These are phyloP conservation scores for Lactifluus hygrophoroides DNA, from an alignment of 768 basidiomycete genomes.

Conservation along the genomic window DNA sequence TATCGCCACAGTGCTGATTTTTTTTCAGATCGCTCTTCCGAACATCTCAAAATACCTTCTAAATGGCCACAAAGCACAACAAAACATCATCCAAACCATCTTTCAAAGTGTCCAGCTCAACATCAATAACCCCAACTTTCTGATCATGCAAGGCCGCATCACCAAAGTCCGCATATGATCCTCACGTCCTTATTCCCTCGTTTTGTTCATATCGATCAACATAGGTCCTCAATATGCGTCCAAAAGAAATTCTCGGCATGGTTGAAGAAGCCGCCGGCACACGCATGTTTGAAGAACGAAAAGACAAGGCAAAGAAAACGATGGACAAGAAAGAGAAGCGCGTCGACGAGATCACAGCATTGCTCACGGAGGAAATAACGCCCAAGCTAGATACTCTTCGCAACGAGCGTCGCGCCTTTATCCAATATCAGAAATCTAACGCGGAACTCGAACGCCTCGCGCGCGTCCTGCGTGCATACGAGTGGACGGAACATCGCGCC, in stretches of 20 bases:
- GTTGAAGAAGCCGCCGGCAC: constrained; percentile 98
- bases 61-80: constrained; percentile 89
- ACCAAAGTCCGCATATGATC: constrained; percentile 62
- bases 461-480: constrained; percentile 76
- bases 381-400: constrained; percentile 91
- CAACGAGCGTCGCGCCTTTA: constrained; percentile 77
- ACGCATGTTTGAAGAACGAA: constrained; percentile 97
- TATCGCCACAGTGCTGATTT: not conserved
- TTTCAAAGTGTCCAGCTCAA: constrained; percentile 98
- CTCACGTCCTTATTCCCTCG: not conserved
- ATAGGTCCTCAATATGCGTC: constrained; percentile 93
- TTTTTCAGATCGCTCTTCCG: constrained; percentile 74
- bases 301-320: constrained; percentile 92
- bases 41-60: constrained; percentile 92
- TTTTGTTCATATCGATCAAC: not conserved
- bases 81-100: constrained; percentile 76
- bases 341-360: constrained; percentile 75
- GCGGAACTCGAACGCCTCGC: constrained; percentile 82
- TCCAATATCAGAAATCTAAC: constrained; percentile 84
- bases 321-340: constrained; percentile 98
- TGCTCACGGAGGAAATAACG: constrained; percentile 83
- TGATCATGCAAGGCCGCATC: constrained; percentile 99
- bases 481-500: constrained; percentile 64
- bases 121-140: constrained; percentile 99
- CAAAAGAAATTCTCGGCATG: constrained; percentile 96